Base-by-base conservation (phyloP, 352 stramenopile genomes). In the Peronosclerospora sorghi region DNA sequence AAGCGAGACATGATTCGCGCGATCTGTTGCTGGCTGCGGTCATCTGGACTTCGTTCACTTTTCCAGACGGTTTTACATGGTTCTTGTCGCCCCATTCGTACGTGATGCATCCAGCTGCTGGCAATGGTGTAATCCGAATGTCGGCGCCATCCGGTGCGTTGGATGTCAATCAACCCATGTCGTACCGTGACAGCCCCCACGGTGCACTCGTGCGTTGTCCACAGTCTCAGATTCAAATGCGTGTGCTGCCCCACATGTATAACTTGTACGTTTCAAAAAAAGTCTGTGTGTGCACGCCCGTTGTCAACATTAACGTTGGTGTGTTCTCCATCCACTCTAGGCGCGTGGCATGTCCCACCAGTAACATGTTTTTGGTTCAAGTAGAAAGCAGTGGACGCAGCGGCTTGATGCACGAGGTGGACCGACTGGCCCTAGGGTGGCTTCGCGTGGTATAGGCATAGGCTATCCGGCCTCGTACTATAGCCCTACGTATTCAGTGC, bases 181-280 rank as follows among this genome's bases (percentile, higher is more conserved):
- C 79, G 2, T 91, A 91, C 41, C 70, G 79, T 20, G n/a, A n/a
- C n/a, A n/a, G n/a, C n/a, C n/a, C n/a, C n/a, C n/a, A n/a, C n/a
- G n/a, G n/a, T n/a, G n/a, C 79, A 18, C 71, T 91, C 26, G 79
- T 91, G 42, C 75, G 74, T 18, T 91, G 79, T 49, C 79, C 79
- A 7, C 73, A 87, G 48, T 91, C 75, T 44, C 79, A 87, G 27
- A 88, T 91, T 47, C 75, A 91, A 48, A n/a, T n/a, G n/a, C n/a
- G n/a, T n/a, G n/a, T n/a, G n/a, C n/a, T n/a, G n/a, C n/a, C n/a
- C n/a, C n/a, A 91, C 51, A 91, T 91, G 79, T 91, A 89, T 54
- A 91, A 91, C 69, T 86, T 91, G 78, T 89, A 77, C 26, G 72
- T 71, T n/a, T n/a, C n/a, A n/a, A n/a, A n/a, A n/a, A n/a, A n/a